Percentiles rank a stretch among this genome's conserved stretches.
These are phyloP conservation scores for Ceratobasidium sp. DNA, from an alignment of 1,284 basidiomycete species.

Conservation along the genomic window DNA sequence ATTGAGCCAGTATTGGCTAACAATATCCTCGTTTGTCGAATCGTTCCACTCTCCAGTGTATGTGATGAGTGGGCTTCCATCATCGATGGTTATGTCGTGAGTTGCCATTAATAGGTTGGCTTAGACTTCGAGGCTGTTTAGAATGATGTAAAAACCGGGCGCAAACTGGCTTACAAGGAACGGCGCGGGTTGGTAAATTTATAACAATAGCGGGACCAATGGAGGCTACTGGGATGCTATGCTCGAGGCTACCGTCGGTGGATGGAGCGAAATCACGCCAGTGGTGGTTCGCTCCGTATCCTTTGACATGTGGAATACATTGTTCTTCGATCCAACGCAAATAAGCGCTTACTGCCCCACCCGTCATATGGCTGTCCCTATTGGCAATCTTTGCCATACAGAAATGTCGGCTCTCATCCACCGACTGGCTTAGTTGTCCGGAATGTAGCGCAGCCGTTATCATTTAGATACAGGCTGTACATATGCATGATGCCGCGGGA, in stretches of 20 bases:
- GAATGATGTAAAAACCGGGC: neutral
- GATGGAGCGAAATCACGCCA: neutral
- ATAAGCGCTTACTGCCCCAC: conserved; percentile 4
- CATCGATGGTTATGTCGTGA: conserved; percentile 34
- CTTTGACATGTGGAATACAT: conserved; percentile 5
- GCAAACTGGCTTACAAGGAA: neutral
- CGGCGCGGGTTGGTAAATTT: neutral
- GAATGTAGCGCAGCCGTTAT: too few species aligned
- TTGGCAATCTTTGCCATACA: too few species aligned
- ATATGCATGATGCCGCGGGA: too few species aligned
- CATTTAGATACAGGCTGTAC: too few species aligned
- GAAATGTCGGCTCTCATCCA: too few species aligned
- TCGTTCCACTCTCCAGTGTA: conserved; percentile 34
- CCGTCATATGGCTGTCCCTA: neutral
- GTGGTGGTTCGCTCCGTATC: conserved; percentile 11
- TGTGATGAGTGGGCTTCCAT: conserved; percentile 28
- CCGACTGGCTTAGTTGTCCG: too few species aligned
- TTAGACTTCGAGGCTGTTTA: neutral
- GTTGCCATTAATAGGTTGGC: conserved; percentile 9
- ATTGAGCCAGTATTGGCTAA: conserved; percentile 16
- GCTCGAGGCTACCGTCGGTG: neutral
- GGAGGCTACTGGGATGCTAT: neutral
- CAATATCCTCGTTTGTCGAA: conserved; percentile 18
- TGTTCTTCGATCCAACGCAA: neutral
- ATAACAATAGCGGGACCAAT: neutral